Conservation (phyloP, 2,329 filamentous ascomycete genomes). For the Clarireedia paspali region DNA sequence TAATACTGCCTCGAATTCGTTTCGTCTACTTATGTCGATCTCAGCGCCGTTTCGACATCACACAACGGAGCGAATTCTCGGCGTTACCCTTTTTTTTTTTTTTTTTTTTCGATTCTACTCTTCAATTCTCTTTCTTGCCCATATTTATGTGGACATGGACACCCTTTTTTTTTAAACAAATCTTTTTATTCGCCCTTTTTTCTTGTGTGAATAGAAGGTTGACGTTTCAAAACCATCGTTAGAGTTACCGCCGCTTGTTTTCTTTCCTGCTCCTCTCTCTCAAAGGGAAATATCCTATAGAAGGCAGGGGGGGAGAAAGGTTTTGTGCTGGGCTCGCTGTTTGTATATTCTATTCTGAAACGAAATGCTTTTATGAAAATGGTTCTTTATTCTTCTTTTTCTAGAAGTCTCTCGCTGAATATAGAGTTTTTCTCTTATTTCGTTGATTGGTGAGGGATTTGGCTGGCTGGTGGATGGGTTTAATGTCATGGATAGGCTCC, state of each 20-base stretch:
- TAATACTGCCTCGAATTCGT: constrained; percentile 16
- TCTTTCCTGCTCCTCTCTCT: constrained; percentile 4
- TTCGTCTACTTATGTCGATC: background rate
- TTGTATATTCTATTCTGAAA: constrained; percentile 13
- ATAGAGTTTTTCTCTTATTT: constrained; percentile 13
- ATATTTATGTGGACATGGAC: constrained; percentile 1
- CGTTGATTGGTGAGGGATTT: no score
- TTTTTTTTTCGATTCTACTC: constrained; percentile 1
- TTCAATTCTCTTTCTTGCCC: constrained; percentile 13
- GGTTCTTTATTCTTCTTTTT: background rate
- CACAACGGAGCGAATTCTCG: constrained; percentile 1
- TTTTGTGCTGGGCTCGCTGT: constrained; percentile 25
- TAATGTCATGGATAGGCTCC: no score
- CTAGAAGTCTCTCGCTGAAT: constrained; percentile 18
- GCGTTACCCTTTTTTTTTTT: constrained; percentile 1
- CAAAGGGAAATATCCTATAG: constrained; percentile 9
- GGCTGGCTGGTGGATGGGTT: no score
- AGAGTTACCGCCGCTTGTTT: constrained; percentile 25
- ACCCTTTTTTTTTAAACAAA: background rate
- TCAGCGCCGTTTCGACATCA: constrained; percentile 4
- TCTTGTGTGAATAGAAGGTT: constrained; percentile 18
- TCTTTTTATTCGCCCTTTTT: background rate
- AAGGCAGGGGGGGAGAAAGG: background rate
- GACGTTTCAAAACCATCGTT: constrained; percentile 21
- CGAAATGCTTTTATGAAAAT: no score